Percentiles rank a stretch among this genome's conserved stretches.
Evolutionary conservation across 495 filamentous ascomycete genomes (phyloP).

Genomic region (Neurospora sp.): DNA sequence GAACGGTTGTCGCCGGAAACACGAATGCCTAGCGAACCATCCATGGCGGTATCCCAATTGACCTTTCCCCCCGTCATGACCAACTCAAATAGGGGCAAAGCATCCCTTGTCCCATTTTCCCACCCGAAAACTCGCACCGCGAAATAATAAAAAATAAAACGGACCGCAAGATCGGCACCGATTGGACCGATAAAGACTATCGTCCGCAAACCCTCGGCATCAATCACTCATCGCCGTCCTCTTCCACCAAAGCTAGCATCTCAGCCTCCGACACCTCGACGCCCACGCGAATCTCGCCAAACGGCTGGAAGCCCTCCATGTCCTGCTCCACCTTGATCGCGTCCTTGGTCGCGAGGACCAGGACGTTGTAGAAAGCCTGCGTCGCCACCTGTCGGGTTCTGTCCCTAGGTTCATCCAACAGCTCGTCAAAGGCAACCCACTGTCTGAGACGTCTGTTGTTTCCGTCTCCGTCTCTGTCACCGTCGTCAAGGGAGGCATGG

Average conservation of each 20-base stretch:
- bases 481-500: background rate
- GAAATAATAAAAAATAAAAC: background rate
- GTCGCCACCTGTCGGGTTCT: conserved; percentile 52
- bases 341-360: conserved; percentile 58
- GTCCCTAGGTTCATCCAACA: conserved; percentile 43
- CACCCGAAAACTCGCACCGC: background rate
- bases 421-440: conserved; percentile 46
- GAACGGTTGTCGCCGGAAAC: background rate
- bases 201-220: background rate
- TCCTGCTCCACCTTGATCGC: conserved; percentile 47
- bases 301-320: conserved; percentile 17
- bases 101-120: background rate
- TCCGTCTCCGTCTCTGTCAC: background rate
- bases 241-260: background rate
- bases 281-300: conserved; percentile 29
- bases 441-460: conserved; percentile 8
- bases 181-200: background rate
- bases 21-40: background rate
- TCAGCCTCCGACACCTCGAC: conserved; percentile 6
- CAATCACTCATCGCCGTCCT: background rate
- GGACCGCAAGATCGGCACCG: background rate
- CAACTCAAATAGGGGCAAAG: background rate
- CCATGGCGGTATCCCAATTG: background rate
- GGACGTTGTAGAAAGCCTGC: conserved; percentile 63
- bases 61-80: background rate